A percentile compares a stretch with the other conserved stretches of the same genome.
phyloP scores from a whole-genome alignment of 495 filamentous ascomycete species.

The Xylaria palmicola region DNA sequence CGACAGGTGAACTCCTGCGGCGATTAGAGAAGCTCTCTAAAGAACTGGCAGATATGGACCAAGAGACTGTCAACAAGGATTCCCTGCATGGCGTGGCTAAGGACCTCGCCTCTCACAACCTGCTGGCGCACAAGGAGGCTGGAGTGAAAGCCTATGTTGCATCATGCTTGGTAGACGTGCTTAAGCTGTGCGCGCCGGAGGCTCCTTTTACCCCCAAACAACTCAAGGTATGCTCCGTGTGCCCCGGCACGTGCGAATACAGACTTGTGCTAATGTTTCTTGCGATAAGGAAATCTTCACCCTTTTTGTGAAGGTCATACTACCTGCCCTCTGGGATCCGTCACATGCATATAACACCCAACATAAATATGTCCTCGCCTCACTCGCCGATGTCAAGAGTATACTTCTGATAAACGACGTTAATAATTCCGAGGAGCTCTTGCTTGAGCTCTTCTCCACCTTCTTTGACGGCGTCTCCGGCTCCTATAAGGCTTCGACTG shows the following conservation, averaged over 20 bases:
- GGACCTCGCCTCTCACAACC: constrained; percentile 77
- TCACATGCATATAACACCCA: constrained; percentile 89
- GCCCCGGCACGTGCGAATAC: constrained; percentile 4
- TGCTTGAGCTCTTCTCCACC: constrained; percentile 74
- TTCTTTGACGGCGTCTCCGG: constrained; percentile 94
- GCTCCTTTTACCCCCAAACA: constrained; percentile 89
- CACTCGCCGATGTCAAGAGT: constrained; percentile 89
- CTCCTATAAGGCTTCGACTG: constrained; percentile 66
- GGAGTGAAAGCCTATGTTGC: constrained; percentile 87
- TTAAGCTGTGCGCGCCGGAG: constrained; percentile 91
- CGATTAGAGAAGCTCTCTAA: constrained; percentile 77
- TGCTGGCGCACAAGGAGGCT: constrained; percentile 86
- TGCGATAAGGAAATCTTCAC: constrained; percentile 81
- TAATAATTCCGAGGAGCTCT: constrained; percentile 70
- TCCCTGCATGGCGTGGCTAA: constrained; percentile 82
- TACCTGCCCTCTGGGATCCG: constrained; percentile 84
- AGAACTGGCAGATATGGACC: constrained; percentile 83
- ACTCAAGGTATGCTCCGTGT: constrained; percentile 66
- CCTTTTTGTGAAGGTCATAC: constrained; percentile 75
- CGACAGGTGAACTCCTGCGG: constrained; percentile 75
- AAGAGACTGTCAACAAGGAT: constrained; percentile 79
- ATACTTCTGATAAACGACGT: constrained; percentile 92
- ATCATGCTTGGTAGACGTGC: constrained; percentile 89
- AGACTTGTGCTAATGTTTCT: not conserved
- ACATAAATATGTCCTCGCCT: constrained; percentile 85